Evolutionary conservation across 2,329 filamentous ascomycete species (phyloP), one percentile per base, ranked within the genome.

Genomic region (Aschersonia sp.): DNA sequence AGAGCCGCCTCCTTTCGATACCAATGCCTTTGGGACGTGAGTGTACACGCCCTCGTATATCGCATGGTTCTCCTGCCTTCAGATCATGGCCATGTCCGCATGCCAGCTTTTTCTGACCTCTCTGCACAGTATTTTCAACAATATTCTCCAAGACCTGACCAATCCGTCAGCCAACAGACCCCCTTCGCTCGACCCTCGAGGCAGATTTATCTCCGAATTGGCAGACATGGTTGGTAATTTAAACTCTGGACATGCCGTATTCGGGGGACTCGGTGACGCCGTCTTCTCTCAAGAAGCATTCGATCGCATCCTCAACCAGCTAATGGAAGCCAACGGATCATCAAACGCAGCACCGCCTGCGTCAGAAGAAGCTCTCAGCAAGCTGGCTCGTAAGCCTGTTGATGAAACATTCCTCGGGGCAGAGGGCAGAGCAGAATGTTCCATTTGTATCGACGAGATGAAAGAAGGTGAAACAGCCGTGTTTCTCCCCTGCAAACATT

Each of bases 401-500:
- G 78, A 86, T 46, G 69, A 75, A 49, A 74, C 82, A 42, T 82
- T 94, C 75, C 70, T 94, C 5, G 74, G 72, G 1, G 61, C 68
- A 0, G 77, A 80, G 47, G 76, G 75, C 5, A 85, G 84, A 50
- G 83, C 80, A 42, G 89, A 96, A 59, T 98, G 92, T 63, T 89
- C 86, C 38, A 95, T 98, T 50, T 98, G 92, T 65, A 94, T 97
- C 70, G 89, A 96, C 48, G 78, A 85, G 31, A 82, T 94, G 52
- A 73, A 78, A 30, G 59, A 85, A 38, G 84, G 80, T 9, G 80
- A 85, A 31, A 80, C 85, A 59, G 86, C 91, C 4, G 77, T 85
- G 0, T 75, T 82, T 44, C 66, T 98, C 46, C 89, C 89, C 0
- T 98, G 92, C 66, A 84, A 80, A 50, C 92, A 98, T 60, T 95